Base-by-base conservation (phyloP, 371 early-diverging fungal genomes). In the Paraphysoderma sedebokerense region DNA sequence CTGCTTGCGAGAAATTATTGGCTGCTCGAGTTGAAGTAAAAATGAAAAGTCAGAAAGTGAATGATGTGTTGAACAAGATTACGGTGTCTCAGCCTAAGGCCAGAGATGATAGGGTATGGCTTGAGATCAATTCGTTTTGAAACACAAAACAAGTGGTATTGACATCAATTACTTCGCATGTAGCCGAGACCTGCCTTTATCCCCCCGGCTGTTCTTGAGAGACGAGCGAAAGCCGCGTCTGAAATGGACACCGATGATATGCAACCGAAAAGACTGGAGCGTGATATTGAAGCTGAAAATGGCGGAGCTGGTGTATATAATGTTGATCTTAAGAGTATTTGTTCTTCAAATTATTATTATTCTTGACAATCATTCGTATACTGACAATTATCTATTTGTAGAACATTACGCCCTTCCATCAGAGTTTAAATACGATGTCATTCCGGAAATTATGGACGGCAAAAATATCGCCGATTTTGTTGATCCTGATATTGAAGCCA, bases 381-480 rank as follows among this genome's bases (percentile, higher is more conserved):
- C 29, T 19, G 34, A 15, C 9, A n/a, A 24, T 26, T 44, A 31
- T n/a, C 9, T 50, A 5, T 23, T 32, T 8, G 4, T 49, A 34
- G n/a, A 22, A 20, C 5, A 47, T 1, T 15, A 5, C 3, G 29
- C 49, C 13, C n/a, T 1, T 45, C 31, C 46, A 20, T 26, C 76
- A 44, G 96, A 96, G 30, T 96, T 98, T 95, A 97, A 90, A 68
- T 81, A 98, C 66, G 99, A 98, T 64, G 66, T 69, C 40, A 92
- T 99, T 50, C 99, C 99, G 37, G 99, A 99, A 70, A 90, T 99
- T 67, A 81, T 89, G 78, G 87, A 99, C 60, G 99, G 99, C 58
- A 93, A 93, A 74, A 99, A 99, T 71, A 81, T 99, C 34, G 88
- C 92, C 32, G 99, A 99, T 74, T 99, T 97, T 66, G 72, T 99